phyloP scores from a whole-genome alignment of 2,329 filamentous ascomycete species.

The Pyrenophora seminiperda region DNA sequence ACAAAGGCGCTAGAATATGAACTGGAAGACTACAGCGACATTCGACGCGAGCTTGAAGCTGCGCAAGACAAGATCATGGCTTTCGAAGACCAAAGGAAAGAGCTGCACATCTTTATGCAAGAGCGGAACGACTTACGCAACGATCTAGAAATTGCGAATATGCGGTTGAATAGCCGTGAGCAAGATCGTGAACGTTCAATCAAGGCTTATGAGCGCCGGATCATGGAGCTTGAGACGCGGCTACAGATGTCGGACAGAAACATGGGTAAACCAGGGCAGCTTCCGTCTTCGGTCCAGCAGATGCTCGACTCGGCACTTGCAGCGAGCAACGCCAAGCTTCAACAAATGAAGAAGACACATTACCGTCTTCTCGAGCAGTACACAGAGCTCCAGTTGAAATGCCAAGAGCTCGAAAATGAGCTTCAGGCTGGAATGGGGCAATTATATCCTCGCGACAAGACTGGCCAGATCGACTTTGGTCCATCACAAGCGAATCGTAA shows the following conservation, averaged over 20 bases:
- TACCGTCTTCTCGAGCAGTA: slow-evolving; percentile 57
- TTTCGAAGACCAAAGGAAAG: slow-evolving; percentile 39
- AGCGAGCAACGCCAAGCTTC: slow-evolving; percentile 54
- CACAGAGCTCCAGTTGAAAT: slow-evolving; percentile 56
- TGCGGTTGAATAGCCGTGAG: slow-evolving; percentile 62
- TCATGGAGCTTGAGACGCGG: slow-evolving; percentile 53
- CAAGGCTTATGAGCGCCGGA: slow-evolving; percentile 55
- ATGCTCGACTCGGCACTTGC: slow-evolving; percentile 57
- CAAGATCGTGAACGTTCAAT: slow-evolving; percentile 56
- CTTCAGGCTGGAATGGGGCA: slow-evolving; percentile 36
- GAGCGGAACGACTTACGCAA: slow-evolving; percentile 64
- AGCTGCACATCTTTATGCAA: slow-evolving; percentile 61
- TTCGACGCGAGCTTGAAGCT: slow-evolving; percentile 39
- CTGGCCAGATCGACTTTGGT: slow-evolving; percentile 24
- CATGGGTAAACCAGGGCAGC: slow-evolving; percentile 37
- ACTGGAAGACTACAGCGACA: slow-evolving; percentile 62
- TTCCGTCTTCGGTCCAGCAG: slow-evolving; percentile 50
- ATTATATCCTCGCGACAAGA: slow-evolving; percentile 26
- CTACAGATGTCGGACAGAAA: slow-evolving; percentile 34
- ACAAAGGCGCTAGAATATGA: slow-evolving; percentile 64
- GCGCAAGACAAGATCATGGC: slow-evolving; percentile 41
- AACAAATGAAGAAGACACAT: slow-evolving; percentile 59
- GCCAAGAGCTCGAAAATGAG: slow-evolving; percentile 48
- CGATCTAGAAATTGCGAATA: slow-evolving; percentile 62
- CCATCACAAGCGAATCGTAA: slow-evolving; percentile 30